Base-by-base conservation (phyloP, 1,139 yeast genomes). In the Debaryomyces psychrophilus region DNA sequence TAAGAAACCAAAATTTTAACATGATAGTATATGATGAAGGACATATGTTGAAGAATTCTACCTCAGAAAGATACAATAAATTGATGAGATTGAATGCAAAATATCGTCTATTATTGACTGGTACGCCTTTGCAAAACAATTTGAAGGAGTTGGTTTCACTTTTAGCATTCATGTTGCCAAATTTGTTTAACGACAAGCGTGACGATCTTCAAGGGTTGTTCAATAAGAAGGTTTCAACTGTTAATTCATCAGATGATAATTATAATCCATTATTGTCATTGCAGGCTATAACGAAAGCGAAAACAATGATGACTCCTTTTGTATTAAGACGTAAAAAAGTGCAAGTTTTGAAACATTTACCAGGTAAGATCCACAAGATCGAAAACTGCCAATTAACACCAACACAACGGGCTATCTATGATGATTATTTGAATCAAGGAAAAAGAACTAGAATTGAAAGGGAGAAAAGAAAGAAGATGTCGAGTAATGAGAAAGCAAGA, bases 251-350 rank as follows among this genome's bases (percentile, higher is more conserved):
- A 0, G 72, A 73, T 36, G 73, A 69, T 41, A 73, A 70, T 40
- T 87, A 83, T 57, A 88, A 87, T 57, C 97, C 97, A 2, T 75
- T 93, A 45, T 71, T 93, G 41, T 90, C 98, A 0, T 85, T 86
- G 54, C 96, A 93, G 66, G 95, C 99, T 1, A 90, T 93, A 50
- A 79, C 83, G 37, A 87, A 90, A 60, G 99, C 99, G 5, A 90
- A 89, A 64, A 86, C 95, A 3, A 93, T 93, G 97, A 93, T 93
- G 99, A 87, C 96, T 2, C 99, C 99, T 4, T 93, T 93, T 69
- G 93, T 93, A 8, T 73, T 93, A 57, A 79, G 99, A 64, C 83
- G 99, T 63, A 87, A 87, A 60, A 93, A 93, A 69, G 87, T 82
- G 48, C 98, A 93, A 65, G 99, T 93, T 8, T 76, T 93, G 61